Evolutionary conservation across 305 asterid species (phyloP), one percentile per base, ranked within the genome.

Genomic region (Euphrasia arctica): DNA sequence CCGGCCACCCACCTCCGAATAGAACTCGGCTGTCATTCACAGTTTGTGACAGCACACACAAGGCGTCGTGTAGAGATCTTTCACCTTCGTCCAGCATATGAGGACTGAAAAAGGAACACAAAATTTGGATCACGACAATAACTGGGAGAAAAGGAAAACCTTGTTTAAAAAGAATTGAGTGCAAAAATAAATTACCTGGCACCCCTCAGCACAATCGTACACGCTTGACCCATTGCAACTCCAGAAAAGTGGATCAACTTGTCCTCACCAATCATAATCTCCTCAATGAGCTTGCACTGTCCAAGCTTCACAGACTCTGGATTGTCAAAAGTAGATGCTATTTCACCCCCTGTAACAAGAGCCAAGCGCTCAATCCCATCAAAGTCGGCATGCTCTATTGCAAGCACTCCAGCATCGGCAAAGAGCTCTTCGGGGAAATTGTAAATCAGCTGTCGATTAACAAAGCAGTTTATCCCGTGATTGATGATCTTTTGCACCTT

Each of bases 251-350:
- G 95, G 77, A 93, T 93, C 81, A 86, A 63, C 79, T 76, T 90
- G 76, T 88, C 97, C 83, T 93, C 97, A 6, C 97, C 97, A 77
- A 93, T 93, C 98, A 93, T 88, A 55, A 90, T 88, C 78, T 93
- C 96, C 74, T 93, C 98, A 49, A 93, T 90, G 60, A 86, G 92
- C 58, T 88, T 86, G 81, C 97, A 93, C 47, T 83, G 90, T 56
- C 95, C 96, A 55, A 84, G 94, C 82, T 93, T 88, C 55, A 90
- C 96, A 0, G 97, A 87, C 77, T 90, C 97, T 1, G 98, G 96
- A 75, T 80, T 90, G 68, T 90, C 98, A 70, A 93, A 93, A 51
- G 96, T 93, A 12, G 98, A 93, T 41, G 98, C 90, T 55, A 93
- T 90, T 57, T 88, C 97, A 69, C 99, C 99, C 2, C 99, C 99